Conservation (phyloP, 768 basidiomycete species). For the Clitopilus passeckerianus region DNA sequence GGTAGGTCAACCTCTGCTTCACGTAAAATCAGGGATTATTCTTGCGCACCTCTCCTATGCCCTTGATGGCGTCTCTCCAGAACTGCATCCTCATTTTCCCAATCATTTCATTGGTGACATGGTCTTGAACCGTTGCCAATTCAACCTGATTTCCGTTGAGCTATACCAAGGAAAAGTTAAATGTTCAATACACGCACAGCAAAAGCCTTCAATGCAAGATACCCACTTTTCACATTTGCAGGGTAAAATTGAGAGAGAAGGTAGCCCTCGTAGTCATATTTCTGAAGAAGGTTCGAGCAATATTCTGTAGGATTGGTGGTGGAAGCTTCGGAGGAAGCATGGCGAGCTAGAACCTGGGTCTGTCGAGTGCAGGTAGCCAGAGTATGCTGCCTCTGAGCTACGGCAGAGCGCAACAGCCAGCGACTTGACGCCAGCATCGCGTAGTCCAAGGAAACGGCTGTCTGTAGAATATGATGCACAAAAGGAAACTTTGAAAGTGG, state of each 20-base stretch:
- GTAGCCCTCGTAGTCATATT: conserved; percentile 80
- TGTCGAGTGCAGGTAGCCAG: background rate
- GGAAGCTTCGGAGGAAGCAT: background rate
- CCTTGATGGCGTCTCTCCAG: conserved; percentile 78
- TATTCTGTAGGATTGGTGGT: conserved; percentile 47
- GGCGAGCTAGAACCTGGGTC: background rate
- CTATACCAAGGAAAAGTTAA: background rate
- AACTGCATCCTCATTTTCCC: conserved; percentile 87
- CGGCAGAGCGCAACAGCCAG: background rate
- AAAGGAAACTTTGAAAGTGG: background rate
- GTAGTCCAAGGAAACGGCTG: background rate
- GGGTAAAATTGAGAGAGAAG: conserved; percentile 71
- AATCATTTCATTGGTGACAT: conserved; percentile 65
- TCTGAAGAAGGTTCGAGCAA: conserved; percentile 67
- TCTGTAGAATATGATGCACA: background rate
- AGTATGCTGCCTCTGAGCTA: background rate
- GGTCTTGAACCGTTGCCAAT: conserved; percentile 71
- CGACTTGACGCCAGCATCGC: background rate
- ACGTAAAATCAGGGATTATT: too few species aligned
- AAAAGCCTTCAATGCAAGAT: conserved; percentile 79
- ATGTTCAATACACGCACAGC: conserved; percentile 49
- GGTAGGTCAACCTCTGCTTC: too few species aligned
- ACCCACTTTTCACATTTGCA: conserved; percentile 55
- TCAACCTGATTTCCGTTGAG: conserved; percentile 49
- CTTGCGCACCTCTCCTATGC: conserved; percentile 53